Conservation (phyloP, 139 green algal species). For the Tetradesmus lagerheimii region DNA sequence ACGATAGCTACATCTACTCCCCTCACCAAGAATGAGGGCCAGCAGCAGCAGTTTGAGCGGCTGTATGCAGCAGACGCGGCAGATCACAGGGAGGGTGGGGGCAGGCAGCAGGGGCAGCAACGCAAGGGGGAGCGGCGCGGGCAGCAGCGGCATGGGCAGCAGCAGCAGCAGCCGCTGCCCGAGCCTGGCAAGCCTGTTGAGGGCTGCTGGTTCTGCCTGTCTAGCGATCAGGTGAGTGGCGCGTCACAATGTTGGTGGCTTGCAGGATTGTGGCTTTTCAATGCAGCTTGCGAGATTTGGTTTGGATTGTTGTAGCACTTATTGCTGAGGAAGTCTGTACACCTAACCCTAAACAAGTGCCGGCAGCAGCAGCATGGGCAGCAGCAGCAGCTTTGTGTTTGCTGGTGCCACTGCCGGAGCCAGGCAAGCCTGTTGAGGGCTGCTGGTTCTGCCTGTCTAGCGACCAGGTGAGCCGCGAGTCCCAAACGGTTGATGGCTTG, state of each 20-base stretch:
- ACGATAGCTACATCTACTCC: conserved; percentile 36
- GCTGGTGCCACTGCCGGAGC: conserved; percentile 59
- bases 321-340: too few relatives aligned
- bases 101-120: not conserved
- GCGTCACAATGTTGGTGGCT: too few relatives aligned
- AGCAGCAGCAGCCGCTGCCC: conserved; percentile 32
- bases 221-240: not conserved
- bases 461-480: not conserved
- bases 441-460: conserved; percentile 29
- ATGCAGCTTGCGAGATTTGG: too few relatives aligned
- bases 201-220: conserved; percentile 47
- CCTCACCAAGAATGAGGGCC: not conserved
- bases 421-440: conserved; percentile 65
- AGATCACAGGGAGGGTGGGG: not conserved
- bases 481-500: too few relatives aligned
- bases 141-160: not conserved
- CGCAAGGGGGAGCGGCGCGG: not conserved
- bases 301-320: too few relatives aligned
- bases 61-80: not conserved
- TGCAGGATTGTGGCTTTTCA: too few relatives aligned
- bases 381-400: conserved; percentile 2
- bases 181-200: conserved; percentile 69
- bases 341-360: too few relatives aligned
- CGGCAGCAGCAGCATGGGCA: not conserved
- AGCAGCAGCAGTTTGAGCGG: not conserved